Evolutionary conservation across 441 rosid genomes (phyloP), one percentile per base, ranked within the genome.

Genomic region (Flueggea neowawraea): DNA sequence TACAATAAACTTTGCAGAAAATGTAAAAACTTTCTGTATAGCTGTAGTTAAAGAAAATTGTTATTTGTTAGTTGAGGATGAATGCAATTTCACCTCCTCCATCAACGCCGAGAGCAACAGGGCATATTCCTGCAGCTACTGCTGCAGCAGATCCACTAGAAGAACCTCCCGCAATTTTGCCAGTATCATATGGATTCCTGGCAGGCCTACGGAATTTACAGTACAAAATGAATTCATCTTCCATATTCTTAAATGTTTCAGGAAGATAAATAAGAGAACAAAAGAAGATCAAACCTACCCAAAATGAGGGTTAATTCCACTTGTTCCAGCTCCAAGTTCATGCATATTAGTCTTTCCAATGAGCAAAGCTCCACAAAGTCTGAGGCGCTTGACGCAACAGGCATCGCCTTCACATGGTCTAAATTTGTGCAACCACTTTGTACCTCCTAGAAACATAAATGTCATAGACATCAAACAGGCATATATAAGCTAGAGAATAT

Each of bases 261-360:
- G 14, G 3, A n/a, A n/a, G n/a, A n/a, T n/a, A n/a, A n/a, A n/a
- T n/a, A n/a, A n/a, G n/a, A n/a, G n/a, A n/a, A n/a, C n/a, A 45
- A 45, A 45, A 45, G 50, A 45, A 13, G n/a, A n/a, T n/a, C 13
- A 10, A 11, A 3, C 50, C 12, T 55, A 85, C 95, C 95, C 91
- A 10, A 84, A 84, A 50, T 88, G 95, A 53, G 95, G 95, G 77
- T 88, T 88, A 16, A 88, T 88, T 50, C 91, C 95, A 59, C 85
- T 88, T 0, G 89, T 84, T 66, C 95, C 95, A 43, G 89, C 95
- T 2, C 95, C 95, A 16, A 88, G 85, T 78, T 88, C 91, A 44
- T 88, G 95, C 95, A 88, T 88, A 54, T 88, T 88, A 44, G 91
- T 88, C 68, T 88, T 88, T 3, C 95, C 95, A 49, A 88, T 73